Percentiles rank a stretch among this genome's conserved stretches.
phyloP scores from a whole-genome alignment of 495 filamentous ascomycete genomes.

The Filosporella fistucella region DNA sequence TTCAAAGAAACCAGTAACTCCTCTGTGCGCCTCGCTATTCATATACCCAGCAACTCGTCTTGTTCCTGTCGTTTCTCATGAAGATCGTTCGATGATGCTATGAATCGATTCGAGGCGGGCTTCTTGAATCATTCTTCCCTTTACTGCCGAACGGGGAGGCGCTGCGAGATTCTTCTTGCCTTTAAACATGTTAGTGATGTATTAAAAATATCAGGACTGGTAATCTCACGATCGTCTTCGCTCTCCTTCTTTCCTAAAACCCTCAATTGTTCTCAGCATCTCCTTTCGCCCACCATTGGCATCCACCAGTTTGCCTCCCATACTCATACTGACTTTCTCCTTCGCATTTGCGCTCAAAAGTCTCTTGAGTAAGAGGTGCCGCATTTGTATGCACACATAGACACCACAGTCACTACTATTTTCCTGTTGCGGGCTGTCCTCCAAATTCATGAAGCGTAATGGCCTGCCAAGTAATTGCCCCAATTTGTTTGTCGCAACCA shows the following conservation, averaged over 20 bases:
- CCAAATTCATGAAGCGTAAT: conserved; percentile 69
- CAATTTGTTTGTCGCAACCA: conserved; percentile 57
- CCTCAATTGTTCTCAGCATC: conserved; percentile 83
- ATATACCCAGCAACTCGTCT: no score
- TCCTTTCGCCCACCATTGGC: conserved; percentile 72
- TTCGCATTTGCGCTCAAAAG: conserved; percentile 70
- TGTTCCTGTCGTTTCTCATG: no score
- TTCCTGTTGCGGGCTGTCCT: conserved; percentile 86
- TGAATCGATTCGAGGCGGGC: conserved; percentile 23
- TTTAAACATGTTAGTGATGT: not conserved
- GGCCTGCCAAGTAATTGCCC: conserved; percentile 55
- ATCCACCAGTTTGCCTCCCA: conserved; percentile 76
- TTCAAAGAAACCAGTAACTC: no score
- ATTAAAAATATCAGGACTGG: not conserved
- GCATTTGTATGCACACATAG: conserved; percentile 92
- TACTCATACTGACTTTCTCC: conserved; percentile 89
- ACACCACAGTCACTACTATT: conserved; percentile 94
- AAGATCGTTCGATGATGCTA: no score
- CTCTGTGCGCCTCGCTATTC: no score
- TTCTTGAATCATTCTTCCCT: conserved; percentile 15
- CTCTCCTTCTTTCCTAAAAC: conserved; percentile 76
- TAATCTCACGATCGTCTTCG: conserved; percentile 66
- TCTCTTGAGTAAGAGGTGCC: conserved; percentile 76
- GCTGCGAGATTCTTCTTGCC: conserved; percentile 15
- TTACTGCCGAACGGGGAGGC: conserved; percentile 14